Evolutionary conservation across 2,329 filamentous ascomycete species (phyloP).

Genomic region (Periconia sp.): DNA sequence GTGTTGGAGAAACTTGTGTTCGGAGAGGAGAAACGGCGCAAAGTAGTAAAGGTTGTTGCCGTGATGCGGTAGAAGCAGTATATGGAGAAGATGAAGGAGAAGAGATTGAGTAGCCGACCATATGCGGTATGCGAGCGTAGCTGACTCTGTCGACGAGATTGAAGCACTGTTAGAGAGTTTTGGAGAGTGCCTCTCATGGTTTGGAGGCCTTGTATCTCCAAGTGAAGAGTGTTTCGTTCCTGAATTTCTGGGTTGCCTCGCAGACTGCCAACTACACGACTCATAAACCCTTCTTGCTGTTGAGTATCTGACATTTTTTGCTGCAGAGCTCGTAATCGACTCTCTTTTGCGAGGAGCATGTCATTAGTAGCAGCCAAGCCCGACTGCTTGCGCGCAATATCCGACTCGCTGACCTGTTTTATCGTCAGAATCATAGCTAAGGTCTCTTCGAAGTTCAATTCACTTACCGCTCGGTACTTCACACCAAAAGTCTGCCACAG

Average conservation of each 20-base stretch:
- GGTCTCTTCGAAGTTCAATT: background rate
- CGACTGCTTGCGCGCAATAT: constrained; percentile 77
- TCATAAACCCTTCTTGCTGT: constrained; percentile 67
- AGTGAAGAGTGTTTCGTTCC: constrained; percentile 62
- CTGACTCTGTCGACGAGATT: constrained; percentile 67
- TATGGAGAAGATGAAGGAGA: constrained; percentile 72
- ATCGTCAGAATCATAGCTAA: constrained; percentile 20
- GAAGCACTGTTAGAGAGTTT: constrained; percentile 68
- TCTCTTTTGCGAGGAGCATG: constrained; percentile 77
- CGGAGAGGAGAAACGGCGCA: constrained; percentile 64
- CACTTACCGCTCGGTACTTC: constrained; percentile 61
- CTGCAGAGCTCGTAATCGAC: constrained; percentile 72
- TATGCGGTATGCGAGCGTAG: constrained; percentile 70
- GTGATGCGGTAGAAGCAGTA: constrained; percentile 87
- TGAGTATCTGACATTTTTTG: constrained; percentile 63
- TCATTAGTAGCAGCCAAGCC: constrained; percentile 80
- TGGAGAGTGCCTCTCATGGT: constrained; percentile 77
- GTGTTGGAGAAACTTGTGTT: constrained; percentile 67
- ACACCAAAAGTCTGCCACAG: constrained; percentile 84
- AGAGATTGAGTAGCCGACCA: constrained; percentile 69
- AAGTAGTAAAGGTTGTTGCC: constrained; percentile 71
- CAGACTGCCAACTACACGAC: constrained; percentile 74
- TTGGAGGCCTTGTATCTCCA: constrained; percentile 81
- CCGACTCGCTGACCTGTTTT: constrained; percentile 68
- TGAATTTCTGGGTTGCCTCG: constrained; percentile 65